These are phyloP conservation scores for Pyrenula massariospora DNA, from an alignment of 495 filamentous ascomycete genomes.

Conservation along the genomic window DNA sequence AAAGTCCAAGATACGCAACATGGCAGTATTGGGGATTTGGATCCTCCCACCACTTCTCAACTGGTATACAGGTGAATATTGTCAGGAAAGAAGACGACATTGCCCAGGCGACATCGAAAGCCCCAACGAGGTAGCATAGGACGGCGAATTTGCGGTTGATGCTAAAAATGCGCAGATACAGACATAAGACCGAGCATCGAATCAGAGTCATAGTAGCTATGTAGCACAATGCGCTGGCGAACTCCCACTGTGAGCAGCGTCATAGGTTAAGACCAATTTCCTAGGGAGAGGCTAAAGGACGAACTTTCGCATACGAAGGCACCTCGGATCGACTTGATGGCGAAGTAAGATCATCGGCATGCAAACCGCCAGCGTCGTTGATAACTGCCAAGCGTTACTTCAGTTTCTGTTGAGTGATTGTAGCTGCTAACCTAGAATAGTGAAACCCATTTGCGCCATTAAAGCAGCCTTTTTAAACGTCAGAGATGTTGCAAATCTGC, in stretches of 20 bases:
- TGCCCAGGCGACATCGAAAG: slow-evolving; percentile 25
- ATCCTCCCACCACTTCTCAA: slow-evolving; percentile 26
- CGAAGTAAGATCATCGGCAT: slow-evolving; percentile 18
- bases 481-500: not conserved
- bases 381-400: slow-evolving; percentile 10
- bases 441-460: not conserved
- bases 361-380: slow-evolving; percentile 19
- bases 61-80: slow-evolving; percentile 32
- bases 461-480: not conserved
- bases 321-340: not conserved
- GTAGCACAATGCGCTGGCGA: not conserved
- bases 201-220: not conserved
- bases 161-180: not conserved
- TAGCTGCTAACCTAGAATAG: not conserved
- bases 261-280: not conserved
- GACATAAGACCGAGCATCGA: not conserved
- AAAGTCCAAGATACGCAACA: not conserved
- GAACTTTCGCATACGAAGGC: not conserved
- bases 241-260: not conserved
- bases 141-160: not conserved
- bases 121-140: slow-evolving; percentile 17
- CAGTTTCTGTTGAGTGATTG: not conserved
- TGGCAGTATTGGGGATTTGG: not conserved
- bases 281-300: not conserved
- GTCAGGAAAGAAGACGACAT: slow-evolving; percentile 28